phyloP scores from a whole-genome alignment of 768 basidiomycete genomes.

The Pulveroboletus ravenelii region DNA sequence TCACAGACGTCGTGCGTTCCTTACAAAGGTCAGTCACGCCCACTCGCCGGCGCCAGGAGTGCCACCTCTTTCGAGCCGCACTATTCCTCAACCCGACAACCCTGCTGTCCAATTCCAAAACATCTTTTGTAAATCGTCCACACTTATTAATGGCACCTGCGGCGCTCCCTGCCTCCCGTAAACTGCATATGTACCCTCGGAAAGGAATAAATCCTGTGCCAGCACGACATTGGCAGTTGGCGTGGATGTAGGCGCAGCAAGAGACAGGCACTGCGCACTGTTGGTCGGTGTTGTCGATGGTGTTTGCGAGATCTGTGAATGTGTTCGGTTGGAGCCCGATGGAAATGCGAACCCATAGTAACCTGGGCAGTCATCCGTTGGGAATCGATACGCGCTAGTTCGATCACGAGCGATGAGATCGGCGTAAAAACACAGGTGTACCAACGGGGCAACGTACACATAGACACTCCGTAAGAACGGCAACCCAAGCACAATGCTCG shows the following conservation, averaged over 20 bases:
- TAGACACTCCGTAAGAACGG: conserved; percentile 32
- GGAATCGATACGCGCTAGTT: conserved; percentile 30
- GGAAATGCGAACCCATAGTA: conserved; percentile 32
- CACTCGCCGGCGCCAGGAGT: neutral
- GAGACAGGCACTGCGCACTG: conserved; percentile 22
- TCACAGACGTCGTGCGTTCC: too few species aligned
- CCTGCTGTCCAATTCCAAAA: conserved; percentile 20
- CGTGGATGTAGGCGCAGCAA: conserved; percentile 27
- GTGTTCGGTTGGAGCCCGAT: conserved; percentile 24
- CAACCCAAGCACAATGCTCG: conserved; percentile 16
- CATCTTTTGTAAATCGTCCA: conserved; percentile 13
- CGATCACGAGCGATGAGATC: neutral
- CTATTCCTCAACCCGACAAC: neutral
- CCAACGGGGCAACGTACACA: conserved; percentile 16
- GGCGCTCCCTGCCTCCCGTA: conserved; percentile 9
- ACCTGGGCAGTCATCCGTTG: conserved; percentile 25
- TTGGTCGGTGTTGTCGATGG: conserved; percentile 26
- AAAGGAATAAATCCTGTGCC: conserved; percentile 7
- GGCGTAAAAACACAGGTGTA: too few species aligned
- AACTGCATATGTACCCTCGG: conserved; percentile 7
- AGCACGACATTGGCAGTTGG: conserved; percentile 17
- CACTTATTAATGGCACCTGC: conserved; percentile 10
- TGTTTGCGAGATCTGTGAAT: conserved; percentile 25
- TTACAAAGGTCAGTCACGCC: neutral
- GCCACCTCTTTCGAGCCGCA: neutral